Evolutionary conservation across 2,329 filamentous ascomycete genomes (phyloP).

Genomic region (Colletotrichum kahawae): DNA sequence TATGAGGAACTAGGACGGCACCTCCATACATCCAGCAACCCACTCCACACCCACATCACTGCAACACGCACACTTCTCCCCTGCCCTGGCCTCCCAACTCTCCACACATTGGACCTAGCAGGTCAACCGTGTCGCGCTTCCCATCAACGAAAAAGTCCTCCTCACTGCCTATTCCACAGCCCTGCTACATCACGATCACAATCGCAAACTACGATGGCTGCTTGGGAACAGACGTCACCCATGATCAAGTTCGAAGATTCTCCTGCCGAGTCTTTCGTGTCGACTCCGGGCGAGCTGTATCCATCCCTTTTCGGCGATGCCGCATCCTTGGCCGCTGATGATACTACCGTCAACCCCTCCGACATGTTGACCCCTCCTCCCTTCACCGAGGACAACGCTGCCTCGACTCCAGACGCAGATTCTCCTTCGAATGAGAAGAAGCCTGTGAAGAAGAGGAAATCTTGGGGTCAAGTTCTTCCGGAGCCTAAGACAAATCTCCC

Average conservation of each 20-base stretch:
- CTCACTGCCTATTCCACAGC: neutral
- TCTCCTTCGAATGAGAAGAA: conserved; percentile 64
- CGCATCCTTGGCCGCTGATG: conserved; percentile 31
- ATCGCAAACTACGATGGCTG: conserved; percentile 42
- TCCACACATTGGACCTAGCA: neutral
- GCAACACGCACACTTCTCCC: conserved; percentile 17
- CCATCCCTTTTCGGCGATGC: conserved; percentile 49
- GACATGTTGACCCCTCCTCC: conserved; percentile 57
- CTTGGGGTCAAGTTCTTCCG: conserved; percentile 96
- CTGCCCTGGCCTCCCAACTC: neutral
- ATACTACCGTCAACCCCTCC: conserved; percentile 48
- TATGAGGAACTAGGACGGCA: conserved; percentile 44
- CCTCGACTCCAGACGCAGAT: neutral
- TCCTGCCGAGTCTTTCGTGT: conserved; percentile 59
- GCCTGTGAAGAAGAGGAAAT: conserved; percentile 91
- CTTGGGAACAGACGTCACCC: conserved; percentile 44
- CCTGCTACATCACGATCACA: neutral
- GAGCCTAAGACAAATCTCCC: conserved; percentile 96
- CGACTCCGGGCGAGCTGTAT: conserved; percentile 53
- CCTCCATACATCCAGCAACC: conserved; percentile 26
- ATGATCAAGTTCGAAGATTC: conserved; percentile 59
- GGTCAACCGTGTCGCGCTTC: neutral
- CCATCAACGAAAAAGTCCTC: neutral
- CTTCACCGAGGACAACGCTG: conserved; percentile 30
- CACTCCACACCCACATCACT: neutral